phyloP scores from a whole-genome alignment of 768 basidiomycete genomes.

The Lentinula detonsa region DNA sequence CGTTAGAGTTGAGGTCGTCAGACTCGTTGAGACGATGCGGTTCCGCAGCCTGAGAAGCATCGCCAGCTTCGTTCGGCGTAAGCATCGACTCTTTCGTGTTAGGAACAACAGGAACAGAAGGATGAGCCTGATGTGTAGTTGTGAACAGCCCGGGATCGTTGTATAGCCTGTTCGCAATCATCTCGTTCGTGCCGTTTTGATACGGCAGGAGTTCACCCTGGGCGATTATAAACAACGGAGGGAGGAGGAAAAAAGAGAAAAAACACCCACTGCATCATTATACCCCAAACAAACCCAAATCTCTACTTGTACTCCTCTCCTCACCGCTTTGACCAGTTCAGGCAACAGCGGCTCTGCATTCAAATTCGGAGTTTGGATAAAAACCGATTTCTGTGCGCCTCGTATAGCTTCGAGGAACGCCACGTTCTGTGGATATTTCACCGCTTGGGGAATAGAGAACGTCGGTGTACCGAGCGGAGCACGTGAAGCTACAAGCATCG shows the following conservation, averaged over 20 bases:
- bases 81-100: background rate
- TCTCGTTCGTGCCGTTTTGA: conserved; percentile 70
- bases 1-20: no score
- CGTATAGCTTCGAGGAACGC: conserved; percentile 64
- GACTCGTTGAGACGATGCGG: no score
- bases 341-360: conserved; percentile 60
- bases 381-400: conserved; percentile 54
- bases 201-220: conserved; percentile 57
- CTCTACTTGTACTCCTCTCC: conserved; percentile 53
- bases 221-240: background rate
- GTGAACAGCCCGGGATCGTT: conserved; percentile 11
- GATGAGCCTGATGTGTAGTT: no score
- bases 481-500: conserved; percentile 32
- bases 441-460: background rate
- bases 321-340: conserved; percentile 53
- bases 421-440: conserved; percentile 52
- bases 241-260: conserved; percentile 35
- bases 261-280: conserved; percentile 45
- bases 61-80: conserved; percentile 23
- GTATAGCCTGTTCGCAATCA: conserved; percentile 58
- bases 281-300: conserved; percentile 56
- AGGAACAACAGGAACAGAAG: no score
- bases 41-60: no score
- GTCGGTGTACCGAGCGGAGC: background rate
- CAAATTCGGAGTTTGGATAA: conserved; percentile 71